A percentile compares a stretch with the other conserved stretches of the same genome.
Conservation (phyloP, 2,329 filamentous ascomycete genomes). For the Claviceps sp. region DNA sequence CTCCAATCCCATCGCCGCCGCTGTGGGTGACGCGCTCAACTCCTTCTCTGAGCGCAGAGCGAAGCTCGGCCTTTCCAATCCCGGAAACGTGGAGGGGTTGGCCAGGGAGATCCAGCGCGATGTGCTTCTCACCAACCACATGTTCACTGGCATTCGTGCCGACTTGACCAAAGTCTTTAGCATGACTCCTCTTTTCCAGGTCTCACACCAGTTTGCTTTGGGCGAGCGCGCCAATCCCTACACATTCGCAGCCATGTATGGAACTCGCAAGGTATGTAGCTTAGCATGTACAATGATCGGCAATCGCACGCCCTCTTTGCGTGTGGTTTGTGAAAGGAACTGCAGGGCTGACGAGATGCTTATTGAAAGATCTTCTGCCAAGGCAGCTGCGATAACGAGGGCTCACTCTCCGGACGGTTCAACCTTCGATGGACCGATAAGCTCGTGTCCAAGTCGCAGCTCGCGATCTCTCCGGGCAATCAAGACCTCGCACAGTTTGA, state of each 20-base stretch:
- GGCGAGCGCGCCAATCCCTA: constrained; percentile 89
- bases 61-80: constrained; percentile 79
- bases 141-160: constrained; percentile 91
- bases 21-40: constrained; percentile 63
- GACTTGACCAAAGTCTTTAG: constrained; percentile 96
- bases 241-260: constrained; percentile 86
- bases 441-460: constrained; percentile 74
- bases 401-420: constrained; percentile 73
- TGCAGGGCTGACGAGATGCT: neutral
- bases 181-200: constrained; percentile 86
- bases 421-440: constrained; percentile 81
- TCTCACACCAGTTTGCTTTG: constrained; percentile 93
- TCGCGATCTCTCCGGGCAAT: constrained; percentile 67
- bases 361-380: constrained; percentile 74
- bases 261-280: constrained; percentile 65
- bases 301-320: neutral
- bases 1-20: constrained; percentile 58
- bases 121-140: constrained; percentile 90
- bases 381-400: constrained; percentile 89
- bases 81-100: constrained; percentile 81
- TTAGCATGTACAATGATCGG: neutral
- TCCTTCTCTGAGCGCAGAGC: constrained; percentile 77
- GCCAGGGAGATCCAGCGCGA: constrained; percentile 89
- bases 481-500: constrained; percentile 90
- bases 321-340: neutral